Evolutionary conservation across 2,329 filamentous ascomycete species (phyloP).

Genomic region (Cytospora chrysosperma): DNA sequence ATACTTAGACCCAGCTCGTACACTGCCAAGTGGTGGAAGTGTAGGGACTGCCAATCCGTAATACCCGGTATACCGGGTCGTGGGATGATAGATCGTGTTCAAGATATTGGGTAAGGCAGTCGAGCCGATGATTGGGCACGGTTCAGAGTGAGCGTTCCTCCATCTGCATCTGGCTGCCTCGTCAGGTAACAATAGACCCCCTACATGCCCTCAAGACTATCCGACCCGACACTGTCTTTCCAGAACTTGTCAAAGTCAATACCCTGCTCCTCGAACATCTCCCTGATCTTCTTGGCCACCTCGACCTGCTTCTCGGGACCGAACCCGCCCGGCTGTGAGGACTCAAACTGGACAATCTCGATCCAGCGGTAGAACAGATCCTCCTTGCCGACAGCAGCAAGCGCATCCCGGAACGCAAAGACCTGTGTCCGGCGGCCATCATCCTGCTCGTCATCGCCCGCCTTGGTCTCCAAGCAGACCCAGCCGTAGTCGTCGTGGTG

Average conservation of each 20-base stretch:
- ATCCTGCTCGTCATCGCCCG: conserved; percentile 45
- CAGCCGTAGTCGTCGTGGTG: conserved; percentile 69
- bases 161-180: background rate
- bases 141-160: background rate
- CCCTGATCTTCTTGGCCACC: conserved; percentile 71
- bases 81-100: background rate
- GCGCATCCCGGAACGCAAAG: conserved; percentile 73
- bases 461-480: conserved; percentile 62
- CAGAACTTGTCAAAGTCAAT: conserved; percentile 84
- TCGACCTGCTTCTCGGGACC: conserved; percentile 69
- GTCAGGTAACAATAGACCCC: background rate
- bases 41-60: background rate
- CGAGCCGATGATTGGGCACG: background rate
- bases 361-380: conserved; percentile 90
- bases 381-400: conserved; percentile 78
- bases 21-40: background rate
- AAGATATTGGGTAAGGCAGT: background rate
- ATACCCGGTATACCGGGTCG: background rate
- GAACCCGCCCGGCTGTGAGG: conserved; percentile 75
- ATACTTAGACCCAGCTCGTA: background rate
- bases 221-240: conserved; percentile 57
- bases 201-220: conserved; percentile 34
- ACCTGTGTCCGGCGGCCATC: conserved; percentile 71
- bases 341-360: conserved; percentile 87
- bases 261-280: conserved; percentile 70